phyloP scores from a whole-genome alignment of 345 rosid species.

The Carallia brachiata region DNA sequence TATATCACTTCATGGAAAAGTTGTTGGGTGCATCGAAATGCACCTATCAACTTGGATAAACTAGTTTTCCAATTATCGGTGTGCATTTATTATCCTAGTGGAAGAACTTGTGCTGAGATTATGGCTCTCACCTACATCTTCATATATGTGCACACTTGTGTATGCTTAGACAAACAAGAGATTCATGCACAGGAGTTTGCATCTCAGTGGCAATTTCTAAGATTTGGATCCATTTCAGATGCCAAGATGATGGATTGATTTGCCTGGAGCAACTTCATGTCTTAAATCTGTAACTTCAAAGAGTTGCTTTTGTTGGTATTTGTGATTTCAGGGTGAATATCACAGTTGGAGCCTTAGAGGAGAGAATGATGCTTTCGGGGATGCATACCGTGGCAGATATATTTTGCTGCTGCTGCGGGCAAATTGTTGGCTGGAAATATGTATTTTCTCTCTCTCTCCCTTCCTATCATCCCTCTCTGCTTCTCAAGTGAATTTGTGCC shows the following conservation, averaged over 20 bases:
- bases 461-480: neutral
- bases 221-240: neutral
- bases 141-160: neutral
- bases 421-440: conserved; percentile 92
- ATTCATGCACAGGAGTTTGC: neutral
- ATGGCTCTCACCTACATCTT: neutral
- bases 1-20: neutral
- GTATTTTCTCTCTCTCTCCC: conserved; percentile 35
- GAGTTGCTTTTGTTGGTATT: conserved; percentile 9
- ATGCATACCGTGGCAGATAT: conserved; percentile 80
- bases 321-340: conserved; percentile 63
- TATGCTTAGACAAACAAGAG: neutral
- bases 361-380: conserved; percentile 78
- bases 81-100: neutral
- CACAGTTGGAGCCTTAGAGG: conserved; percentile 60
- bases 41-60: neutral
- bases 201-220: neutral
- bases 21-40: neutral
- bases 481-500: too few relatives aligned
- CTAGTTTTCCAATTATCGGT: too few relatives aligned
- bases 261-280: neutral
- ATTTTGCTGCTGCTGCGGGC: conserved; percentile 89
- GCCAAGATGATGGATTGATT: neutral
- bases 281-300: neutral
- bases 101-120: neutral